These are phyloP conservation scores for Phytophthora kernoviae DNA, from an alignment of 352 stramenopile genomes.

Conservation along the genomic window DNA sequence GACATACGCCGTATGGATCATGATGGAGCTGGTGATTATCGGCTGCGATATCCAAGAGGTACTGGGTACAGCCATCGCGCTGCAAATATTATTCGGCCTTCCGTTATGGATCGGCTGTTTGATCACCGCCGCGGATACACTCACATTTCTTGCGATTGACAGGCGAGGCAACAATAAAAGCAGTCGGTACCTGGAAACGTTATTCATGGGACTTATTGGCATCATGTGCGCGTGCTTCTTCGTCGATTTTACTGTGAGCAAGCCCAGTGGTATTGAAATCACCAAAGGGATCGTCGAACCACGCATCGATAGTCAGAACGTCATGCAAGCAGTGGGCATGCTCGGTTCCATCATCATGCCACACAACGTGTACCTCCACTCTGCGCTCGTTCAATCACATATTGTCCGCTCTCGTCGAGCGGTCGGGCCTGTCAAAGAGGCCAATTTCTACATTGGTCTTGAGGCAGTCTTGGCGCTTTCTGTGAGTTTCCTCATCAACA, in stretches of 20 bases:
- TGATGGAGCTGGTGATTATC: conserved; percentile 90
- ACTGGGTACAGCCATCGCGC: conserved; percentile 75
- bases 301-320: conserved; percentile 63
- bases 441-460: conserved; percentile 88
- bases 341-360: conserved; percentile 94
- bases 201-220: conserved; percentile 90
- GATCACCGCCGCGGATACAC: conserved; percentile 72
- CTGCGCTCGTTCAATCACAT: conserved; percentile 82
- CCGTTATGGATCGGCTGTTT: conserved; percentile 84
- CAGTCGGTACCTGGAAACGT: conserved; percentile 72
- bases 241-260: conserved; percentile 82
- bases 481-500: conserved; percentile 93
- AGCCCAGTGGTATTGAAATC: conserved; percentile 69
- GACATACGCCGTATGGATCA: conserved; percentile 71
- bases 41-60: conserved; percentile 88
- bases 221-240: conserved; percentile 92
- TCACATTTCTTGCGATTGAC: conserved; percentile 89
- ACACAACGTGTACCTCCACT: conserved; percentile 96
- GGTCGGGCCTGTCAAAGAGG: conserved; percentile 31
- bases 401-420: conserved; percentile 17
- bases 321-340: conserved; percentile 79
- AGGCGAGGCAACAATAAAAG: conserved; percentile 55
- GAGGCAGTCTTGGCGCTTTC: conserved; percentile 86
- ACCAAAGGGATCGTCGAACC: conserved; percentile 78
- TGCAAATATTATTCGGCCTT: conserved; percentile 74